Evolutionary conservation across 352 stramenopile genomes (phyloP).

Genomic region (Phytopythium oedochilum): DNA sequence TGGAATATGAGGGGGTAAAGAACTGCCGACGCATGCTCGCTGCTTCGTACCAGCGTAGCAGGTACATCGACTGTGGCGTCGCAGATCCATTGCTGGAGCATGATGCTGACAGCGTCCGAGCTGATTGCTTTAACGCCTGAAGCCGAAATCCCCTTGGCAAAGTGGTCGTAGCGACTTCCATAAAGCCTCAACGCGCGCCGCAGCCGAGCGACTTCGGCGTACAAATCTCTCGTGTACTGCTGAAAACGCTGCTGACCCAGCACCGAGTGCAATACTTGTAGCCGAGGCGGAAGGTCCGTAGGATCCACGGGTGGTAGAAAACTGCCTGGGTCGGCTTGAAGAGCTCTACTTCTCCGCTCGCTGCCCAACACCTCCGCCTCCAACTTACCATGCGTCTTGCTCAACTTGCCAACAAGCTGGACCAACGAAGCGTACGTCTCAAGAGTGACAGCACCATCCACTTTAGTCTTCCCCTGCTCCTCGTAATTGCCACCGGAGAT

Average conservation of each 20-base stretch:
- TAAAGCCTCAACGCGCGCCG: conserved; percentile 33
- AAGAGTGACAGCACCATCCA: neutral
- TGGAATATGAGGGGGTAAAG: conserved; percentile 15
- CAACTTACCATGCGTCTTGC: conserved; percentile 9
- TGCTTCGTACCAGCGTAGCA: neutral
- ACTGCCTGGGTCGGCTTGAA: conserved; percentile 11
- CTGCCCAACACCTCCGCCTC: conserved; percentile 15
- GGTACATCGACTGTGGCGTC: neutral
- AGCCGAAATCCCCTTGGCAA: conserved; percentile 19
- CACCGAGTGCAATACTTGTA: conserved; percentile 51
- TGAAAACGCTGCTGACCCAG: conserved; percentile 33
- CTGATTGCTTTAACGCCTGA: conserved; percentile 1
- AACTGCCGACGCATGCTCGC: fast-evolving
- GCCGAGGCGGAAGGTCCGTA: conserved; percentile 25
- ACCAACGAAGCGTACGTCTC: conserved; percentile 4
- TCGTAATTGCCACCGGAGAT: neutral
- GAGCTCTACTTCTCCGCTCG: conserved; percentile 11
- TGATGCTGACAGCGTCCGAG: neutral
- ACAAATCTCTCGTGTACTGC: conserved; percentile 39
- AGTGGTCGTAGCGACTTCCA: conserved; percentile 7
- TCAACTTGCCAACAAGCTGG: conserved; percentile 19
- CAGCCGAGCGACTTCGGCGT: conserved; percentile 27
- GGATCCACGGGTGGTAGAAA: neutral
- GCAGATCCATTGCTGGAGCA: neutral
- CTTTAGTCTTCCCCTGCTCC: neutral